Evolutionary conservation across 352 stramenopile genomes (phyloP).

Genomic region (Phytopythium oedochilum): DNA sequence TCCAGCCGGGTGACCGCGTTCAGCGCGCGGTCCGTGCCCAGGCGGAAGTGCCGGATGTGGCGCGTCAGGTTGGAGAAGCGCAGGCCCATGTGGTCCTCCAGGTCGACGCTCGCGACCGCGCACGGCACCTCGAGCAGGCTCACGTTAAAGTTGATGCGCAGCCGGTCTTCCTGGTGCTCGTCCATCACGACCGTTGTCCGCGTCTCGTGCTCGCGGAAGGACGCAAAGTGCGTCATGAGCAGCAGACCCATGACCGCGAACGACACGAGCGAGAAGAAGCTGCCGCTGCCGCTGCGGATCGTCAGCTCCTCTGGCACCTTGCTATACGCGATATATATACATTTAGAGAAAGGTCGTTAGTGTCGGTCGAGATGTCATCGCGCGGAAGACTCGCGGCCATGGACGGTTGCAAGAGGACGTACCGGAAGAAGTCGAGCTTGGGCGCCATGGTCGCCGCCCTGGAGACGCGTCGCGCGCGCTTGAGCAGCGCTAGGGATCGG

Average conservation of each 20-base stretch:
- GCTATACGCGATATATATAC: constrained; percentile 13
- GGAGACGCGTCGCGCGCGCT: neutral
- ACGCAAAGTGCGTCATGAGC: constrained; percentile 52
- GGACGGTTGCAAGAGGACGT: constrained; percentile 5
- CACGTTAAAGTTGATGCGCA: constrained; percentile 86
- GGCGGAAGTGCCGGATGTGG: constrained; percentile 73
- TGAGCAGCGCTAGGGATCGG: neutral
- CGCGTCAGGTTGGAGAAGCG: constrained; percentile 72
- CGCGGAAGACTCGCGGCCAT: too few relatives aligned
- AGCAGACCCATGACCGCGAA: constrained; percentile 50
- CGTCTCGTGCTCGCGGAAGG: constrained; percentile 36
- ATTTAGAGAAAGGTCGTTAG: too few relatives aligned
- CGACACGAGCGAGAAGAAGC: constrained; percentile 67
- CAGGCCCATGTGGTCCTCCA: constrained; percentile 81
- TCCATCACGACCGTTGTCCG: constrained; percentile 64
- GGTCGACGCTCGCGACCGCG: constrained; percentile 61
- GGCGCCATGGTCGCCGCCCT: constrained; percentile 6
- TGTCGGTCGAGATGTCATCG: too few relatives aligned
- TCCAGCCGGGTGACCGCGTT: constrained; percentile 40
- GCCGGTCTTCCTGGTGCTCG: constrained; percentile 71
- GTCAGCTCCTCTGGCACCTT: constrained; percentile 77
- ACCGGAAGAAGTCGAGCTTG: constrained; percentile 67
- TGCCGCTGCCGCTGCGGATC: constrained; percentile 47
- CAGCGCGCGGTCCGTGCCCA: constrained; percentile 26
- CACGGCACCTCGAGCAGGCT: constrained; percentile 73